A percentile compares a stretch with the other conserved stretches of the same genome.
Conservation (phyloP, 164 flowering plant species). For the Paratinospora sagittata region DNA sequence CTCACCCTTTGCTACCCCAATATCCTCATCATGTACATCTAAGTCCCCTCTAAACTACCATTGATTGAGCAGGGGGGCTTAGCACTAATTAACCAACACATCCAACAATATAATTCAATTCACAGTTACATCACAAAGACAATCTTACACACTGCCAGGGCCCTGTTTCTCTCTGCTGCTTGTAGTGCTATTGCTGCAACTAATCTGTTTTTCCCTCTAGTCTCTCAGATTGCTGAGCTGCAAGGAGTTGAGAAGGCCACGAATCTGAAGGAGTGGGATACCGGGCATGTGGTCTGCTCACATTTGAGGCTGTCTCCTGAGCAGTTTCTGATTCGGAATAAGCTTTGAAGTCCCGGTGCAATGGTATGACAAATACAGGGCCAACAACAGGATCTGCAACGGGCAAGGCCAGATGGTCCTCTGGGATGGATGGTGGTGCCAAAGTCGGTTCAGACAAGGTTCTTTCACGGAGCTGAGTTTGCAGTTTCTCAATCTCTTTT, state of each 20-base stretch:
- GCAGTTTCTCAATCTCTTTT: conserved; percentile 40
- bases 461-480: conserved; percentile 30
- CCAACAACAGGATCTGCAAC: conserved; percentile 23
- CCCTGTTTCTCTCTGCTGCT: conserved; percentile 7
- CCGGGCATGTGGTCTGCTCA: conserved; percentile 53
- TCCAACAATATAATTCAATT: too few species aligned
- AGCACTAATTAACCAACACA: too few species aligned
- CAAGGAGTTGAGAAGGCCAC: conserved; percentile 48
- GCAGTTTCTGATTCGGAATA: conserved; percentile 17
- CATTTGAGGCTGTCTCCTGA: conserved; percentile 19
- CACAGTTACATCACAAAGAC: background rate
- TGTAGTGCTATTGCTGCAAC: conserved; percentile 11
- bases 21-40: background rate
- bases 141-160: conserved; percentile 6
- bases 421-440: conserved; percentile 11
- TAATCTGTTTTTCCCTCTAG: conserved; percentile 13
- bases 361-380: conserved; percentile 48
- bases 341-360: conserved; percentile 30
- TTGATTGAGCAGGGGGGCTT: background rate
- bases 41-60: background rate
- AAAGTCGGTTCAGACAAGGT: too few species aligned
- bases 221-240: conserved; percentile 7
- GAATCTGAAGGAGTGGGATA: conserved; percentile 51
- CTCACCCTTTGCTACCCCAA: background rate
- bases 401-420: conserved; percentile 24